Evolutionary conservation across 495 filamentous ascomycete genomes (phyloP), one percentile per base, ranked within the genome.

Genomic region (Cercophora sp.): DNA sequence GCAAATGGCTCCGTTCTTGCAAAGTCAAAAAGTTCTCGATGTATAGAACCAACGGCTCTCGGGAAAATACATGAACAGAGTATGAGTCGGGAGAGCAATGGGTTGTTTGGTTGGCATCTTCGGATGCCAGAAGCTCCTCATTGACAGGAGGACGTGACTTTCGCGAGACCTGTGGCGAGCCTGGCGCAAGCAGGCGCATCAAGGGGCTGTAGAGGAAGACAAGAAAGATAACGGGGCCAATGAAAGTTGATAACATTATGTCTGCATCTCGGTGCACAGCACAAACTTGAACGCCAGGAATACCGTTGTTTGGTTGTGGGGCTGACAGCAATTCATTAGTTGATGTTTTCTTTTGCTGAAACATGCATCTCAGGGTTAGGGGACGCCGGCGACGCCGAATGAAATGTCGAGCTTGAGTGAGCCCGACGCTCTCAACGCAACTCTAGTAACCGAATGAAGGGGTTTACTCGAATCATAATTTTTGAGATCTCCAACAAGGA

Each of bases 1-100:
- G 55, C 15, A 76, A 51, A 48, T 76, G 71, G 6, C 52, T 43
- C 39, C 65, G 61, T 43, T 76, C 73, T 3, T 58, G 55, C 11
- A 24, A 20, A 3, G 61, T 57, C 29, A 77, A 26, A 31, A 77
- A 75, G 41, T 70, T 65, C 58, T 77, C 73, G 18, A 77, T 60
- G 48, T 77, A 77, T 5, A 77, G 55, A 1, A 75, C 73, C 22
- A 75, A 51, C 15, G 72, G 73, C 26, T 66, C 71, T 45, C 71
- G 63, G 8, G 65, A 71, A 40, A 67, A 68, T 18, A 77, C 56
- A 47, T 75, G 70, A 16, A 73, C 63, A 0, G 58, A 60, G 55
- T 73, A 74, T 8, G 56, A 52, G 40, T 70, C 62, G 1, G 54
- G 57, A 5, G 56, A 44, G 26, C 73, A 77, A 11, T 52, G 54